These are phyloP conservation scores for Apodospora peruviana DNA, from an alignment of 495 filamentous ascomycete species.

Conservation along the genomic window DNA sequence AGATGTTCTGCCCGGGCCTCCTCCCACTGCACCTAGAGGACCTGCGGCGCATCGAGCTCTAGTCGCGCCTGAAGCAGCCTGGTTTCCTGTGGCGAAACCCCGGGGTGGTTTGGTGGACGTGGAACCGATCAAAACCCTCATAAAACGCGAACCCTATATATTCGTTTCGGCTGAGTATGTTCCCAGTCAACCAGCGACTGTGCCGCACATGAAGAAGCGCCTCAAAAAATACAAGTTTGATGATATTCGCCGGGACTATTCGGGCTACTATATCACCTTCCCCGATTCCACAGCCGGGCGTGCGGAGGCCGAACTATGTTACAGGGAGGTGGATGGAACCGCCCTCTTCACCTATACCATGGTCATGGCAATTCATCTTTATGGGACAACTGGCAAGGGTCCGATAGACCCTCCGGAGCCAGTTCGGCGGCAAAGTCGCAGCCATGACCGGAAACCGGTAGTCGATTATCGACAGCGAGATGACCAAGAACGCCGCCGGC, in stretches of 20 bases:
- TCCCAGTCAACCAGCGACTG: conserved; percentile 76
- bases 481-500: conserved; percentile 36
- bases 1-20: conserved; percentile 52
- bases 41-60: conserved; percentile 60
- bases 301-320: conserved; percentile 73
- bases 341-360: conserved; percentile 87
- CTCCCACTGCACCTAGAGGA: conserved; percentile 79
- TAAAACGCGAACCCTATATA: conserved; percentile 84
- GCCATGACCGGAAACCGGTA: conserved; percentile 21
- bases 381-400: conserved; percentile 59
- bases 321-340: conserved; percentile 62
- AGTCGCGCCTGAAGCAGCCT: conserved; percentile 8
- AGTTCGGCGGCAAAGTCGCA: conserved; percentile 20
- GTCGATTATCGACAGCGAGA: conserved; percentile 48
- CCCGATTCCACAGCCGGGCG: conserved; percentile 69
- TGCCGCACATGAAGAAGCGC: conserved; percentile 80
- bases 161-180: conserved; percentile 83
- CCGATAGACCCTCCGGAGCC: conserved; percentile 41
- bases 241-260: conserved; percentile 72
- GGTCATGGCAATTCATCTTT: conserved; percentile 79
- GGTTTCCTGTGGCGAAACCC: conserved; percentile 26
- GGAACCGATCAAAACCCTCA: conserved; percentile 54
- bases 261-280: conserved; percentile 89
- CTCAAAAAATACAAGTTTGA: conserved; percentile 72
- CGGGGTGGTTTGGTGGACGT: conserved; percentile 20